Base-by-base conservation (phyloP, 225 moss, liverwort and hornwort genomes). In the Sphagnum contortum region DNA sequence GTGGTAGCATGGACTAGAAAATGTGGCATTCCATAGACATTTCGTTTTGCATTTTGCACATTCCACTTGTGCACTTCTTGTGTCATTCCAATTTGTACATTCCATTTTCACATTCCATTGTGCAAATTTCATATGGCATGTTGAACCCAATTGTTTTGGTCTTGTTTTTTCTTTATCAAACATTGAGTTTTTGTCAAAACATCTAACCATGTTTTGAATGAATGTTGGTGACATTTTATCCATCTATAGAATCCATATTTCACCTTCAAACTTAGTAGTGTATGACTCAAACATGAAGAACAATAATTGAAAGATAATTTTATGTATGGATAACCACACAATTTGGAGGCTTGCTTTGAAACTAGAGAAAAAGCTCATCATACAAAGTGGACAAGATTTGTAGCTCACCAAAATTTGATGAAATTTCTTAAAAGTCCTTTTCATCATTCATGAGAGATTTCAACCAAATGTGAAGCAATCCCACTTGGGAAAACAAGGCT, bases 391-490 rank as follows among this genome's bases (percentile, higher is more conserved):
- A 44, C 5, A 62, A 48, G 45, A 57, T 14, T 11, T 4, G 6
- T 48, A 60, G 8, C 44, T 12, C 83, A 91, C 91, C 47, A 70
- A 60, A 45, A 93, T 93, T 53, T 90, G 88, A 65, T 93, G 90
- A 48, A 93, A 88, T 47, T 73, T 85, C n/a, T 66, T 93, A 90
- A 74, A 93, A 65, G 66, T 93, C 90, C 65, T 82, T 88, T 66
- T 93, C 93, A 59, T 64, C 90, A n/a, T n/a, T n/a, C n/a, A n/a
- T 90, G 47, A 93, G 77, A 45, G 93, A 90, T 49, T 90, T 83
- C 48, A 93, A n/a, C n/a, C 93, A 61, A 93, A 78, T n/a, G 93
- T 90, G 66, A 80, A 88, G 71, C 93, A 93, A 59, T 93, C 93
- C 50, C 93, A 88, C 14, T 90, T n/a, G 88, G 6, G 93, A 90